Conservation (phyloP, 192 early-diverging fungal species). For the Geosiphon pyriformis region DNA sequence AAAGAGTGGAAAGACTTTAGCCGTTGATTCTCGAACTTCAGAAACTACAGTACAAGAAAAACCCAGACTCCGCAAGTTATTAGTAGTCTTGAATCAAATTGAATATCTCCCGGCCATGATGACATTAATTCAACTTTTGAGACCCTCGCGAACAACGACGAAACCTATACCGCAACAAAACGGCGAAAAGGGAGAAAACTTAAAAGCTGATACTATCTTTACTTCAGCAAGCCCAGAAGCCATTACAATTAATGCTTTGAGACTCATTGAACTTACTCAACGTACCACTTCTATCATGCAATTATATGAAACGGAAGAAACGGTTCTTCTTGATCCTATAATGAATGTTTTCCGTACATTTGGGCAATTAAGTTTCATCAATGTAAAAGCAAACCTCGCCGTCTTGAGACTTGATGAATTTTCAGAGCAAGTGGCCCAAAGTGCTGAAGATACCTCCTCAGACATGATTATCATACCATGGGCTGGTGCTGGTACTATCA, state of each 20-base stretch:
- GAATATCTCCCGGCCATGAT: slow-evolving; percentile 40
- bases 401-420: slow-evolving; percentile 63
- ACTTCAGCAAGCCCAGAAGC: neutral
- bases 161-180: neutral
- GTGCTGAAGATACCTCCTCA: slow-evolving; percentile 45
- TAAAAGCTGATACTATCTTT: neutral
- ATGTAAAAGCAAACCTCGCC: slow-evolving; percentile 54
- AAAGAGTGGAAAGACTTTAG: no score
- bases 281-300: slow-evolving; percentile 78
- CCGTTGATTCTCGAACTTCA: neutral
- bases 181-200: slow-evolving; percentile 1
- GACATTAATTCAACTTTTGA: slow-evolving; percentile 32
- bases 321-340: slow-evolving; percentile 63
- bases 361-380: slow-evolving; percentile 65
- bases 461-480: slow-evolving; percentile 49
- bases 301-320: slow-evolving; percentile 59
- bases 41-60: slow-evolving; percentile 15
- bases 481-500: slow-evolving; percentile 17
- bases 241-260: slow-evolving; percentile 52
- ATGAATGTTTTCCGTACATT: slow-evolving; percentile 81
- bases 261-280: slow-evolving; percentile 74
- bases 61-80: slow-evolving; percentile 11
- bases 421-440: slow-evolving; percentile 56
- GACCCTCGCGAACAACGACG: slow-evolving; percentile 15
- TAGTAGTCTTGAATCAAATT: slow-evolving; percentile 38